Percentiles rank a stretch among this genome's conserved stretches.
These are phyloP conservation scores for Leishmania guyanensis DNA, from an alignment of 208 protist species.

Conservation along the genomic window DNA sequence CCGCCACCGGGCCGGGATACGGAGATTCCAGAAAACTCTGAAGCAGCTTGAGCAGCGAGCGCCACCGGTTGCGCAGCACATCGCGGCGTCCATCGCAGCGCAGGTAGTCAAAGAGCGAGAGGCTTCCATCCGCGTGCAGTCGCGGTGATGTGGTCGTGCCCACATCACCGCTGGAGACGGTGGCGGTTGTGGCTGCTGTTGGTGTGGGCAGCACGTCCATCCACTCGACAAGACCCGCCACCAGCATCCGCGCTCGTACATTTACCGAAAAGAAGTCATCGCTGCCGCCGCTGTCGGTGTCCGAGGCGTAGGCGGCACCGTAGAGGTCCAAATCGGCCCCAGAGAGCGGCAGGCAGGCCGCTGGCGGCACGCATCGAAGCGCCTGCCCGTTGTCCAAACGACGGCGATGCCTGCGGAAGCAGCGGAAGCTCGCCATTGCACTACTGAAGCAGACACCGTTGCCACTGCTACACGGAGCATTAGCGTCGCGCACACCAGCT, in stretches of 20 bases:
- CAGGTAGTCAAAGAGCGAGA: slow-evolving; percentile 40
- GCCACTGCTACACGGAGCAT: slow-evolving; percentile 1
- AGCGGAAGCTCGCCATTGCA: slow-evolving; percentile 7
- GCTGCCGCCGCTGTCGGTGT: slow-evolving; percentile 6
- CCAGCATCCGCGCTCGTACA: slow-evolving; percentile 41
- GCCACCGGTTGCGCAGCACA: slow-evolving; percentile 52
- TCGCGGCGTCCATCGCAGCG: slow-evolving; percentile 27
- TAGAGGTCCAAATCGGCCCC: slow-evolving; percentile 34
- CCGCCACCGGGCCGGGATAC: slow-evolving; percentile 51
- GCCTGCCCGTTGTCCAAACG: slow-evolving; percentile 16
- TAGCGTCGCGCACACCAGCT: not conserved
- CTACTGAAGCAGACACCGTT: not conserved
- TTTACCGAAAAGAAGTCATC: slow-evolving; percentile 50
- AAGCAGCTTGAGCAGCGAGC: slow-evolving; percentile 40
- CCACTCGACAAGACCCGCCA: slow-evolving; percentile 36
- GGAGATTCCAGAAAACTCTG: slow-evolving; percentile 44
- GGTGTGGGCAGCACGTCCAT: slow-evolving; percentile 29
- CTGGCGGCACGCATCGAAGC: slow-evolving; percentile 12
- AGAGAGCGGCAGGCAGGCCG: slow-evolving; percentile 13
- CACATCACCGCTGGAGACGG: not conserved
- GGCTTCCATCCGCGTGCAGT: not conserved
- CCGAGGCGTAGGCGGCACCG: slow-evolving; percentile 52
- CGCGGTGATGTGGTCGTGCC: not conserved
- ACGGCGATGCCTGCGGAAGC: slow-evolving; percentile 26
- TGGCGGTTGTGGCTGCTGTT: not conserved